Base-by-base conservation (phyloP, 2,329 filamentous ascomycete species). In the Metarhizium robertsii region DNA sequence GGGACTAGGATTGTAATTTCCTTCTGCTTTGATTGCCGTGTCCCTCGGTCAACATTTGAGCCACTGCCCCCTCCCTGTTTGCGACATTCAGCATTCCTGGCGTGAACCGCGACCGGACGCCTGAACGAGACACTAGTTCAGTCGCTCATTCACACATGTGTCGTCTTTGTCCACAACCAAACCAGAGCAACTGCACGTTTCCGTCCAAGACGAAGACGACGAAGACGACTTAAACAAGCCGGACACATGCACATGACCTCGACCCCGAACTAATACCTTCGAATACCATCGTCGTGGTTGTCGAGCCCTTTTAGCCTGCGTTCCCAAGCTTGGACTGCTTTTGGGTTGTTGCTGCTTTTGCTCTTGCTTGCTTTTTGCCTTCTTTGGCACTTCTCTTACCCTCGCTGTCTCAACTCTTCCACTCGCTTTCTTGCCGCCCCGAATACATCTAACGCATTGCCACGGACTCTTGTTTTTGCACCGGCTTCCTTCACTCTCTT, bases 1-100 rank as follows among this genome's bases (percentile, higher is more conserved):
- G 43, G 48, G n/a, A 25, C 34, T 38, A 54, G 52, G 52, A 56
- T 51, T 51, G 55, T 43, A 53, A 13, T 32, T 7, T 8, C 36
- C 6, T 20, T 52, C 47, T 29, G 29, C 46, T 55, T 16, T 51
- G 32, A 40, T 53, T 49, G 32, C 20, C 34, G 43, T 48, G 50
- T 57, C 43, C 34, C 40, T 40, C 38, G 7, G 38, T 40, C 38
- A 40, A 16, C 38, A 40, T 16, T 16, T 13, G 38, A 16, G 32
- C 32, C 32, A 42, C 40, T 18, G 16, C n/a, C 40, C 36, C 46
- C 47, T n/a, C 13, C 38, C 38, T 57, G 54, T 56, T 57, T 58
- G 52, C 58, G 54, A 57, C 56, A 43, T 34, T 38, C 53, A 59
- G 53, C 58, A 60, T 61, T 61, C 60, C 60, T 58, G 60, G 52